phyloP scores from a whole-genome alignment of 2,329 filamentous ascomycete genomes.

The Hypoxylon sp. region DNA sequence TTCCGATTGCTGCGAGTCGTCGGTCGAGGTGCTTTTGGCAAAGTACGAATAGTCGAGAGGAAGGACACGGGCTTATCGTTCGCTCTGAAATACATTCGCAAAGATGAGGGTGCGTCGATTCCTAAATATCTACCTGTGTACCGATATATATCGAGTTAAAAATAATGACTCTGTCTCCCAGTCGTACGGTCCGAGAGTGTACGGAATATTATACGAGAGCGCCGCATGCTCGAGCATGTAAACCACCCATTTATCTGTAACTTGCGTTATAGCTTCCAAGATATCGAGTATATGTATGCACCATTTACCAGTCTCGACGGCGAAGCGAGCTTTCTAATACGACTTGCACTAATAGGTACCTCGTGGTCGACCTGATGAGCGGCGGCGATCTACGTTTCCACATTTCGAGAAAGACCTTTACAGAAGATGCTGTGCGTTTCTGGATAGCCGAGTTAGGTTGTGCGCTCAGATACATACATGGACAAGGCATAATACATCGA shows the following conservation, averaged over 20 bases:
- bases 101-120: conserved; percentile 86
- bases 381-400: conserved; percentile 97
- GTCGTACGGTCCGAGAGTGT: conserved; percentile 98
- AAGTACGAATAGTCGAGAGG: conserved; percentile 97
- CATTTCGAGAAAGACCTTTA: conserved; percentile 97
- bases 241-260: conserved; percentile 99
- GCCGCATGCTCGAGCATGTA: conserved; percentile 97
- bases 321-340: conserved; percentile 40
- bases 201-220: conserved; percentile 96
- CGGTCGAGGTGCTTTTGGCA: conserved; percentile 97
- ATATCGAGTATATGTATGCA: conserved; percentile 96
- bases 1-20: conserved; percentile 96
- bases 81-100: conserved; percentile 97
- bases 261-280: conserved; percentile 98
- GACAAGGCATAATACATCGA: conserved; percentile 89
- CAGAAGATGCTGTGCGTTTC: conserved; percentile 95
- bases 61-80: conserved; percentile 96
- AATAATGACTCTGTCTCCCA: conserved; percentile 59
- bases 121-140: neutral
- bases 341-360: conserved; percentile 80
- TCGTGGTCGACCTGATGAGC: conserved; percentile 98
- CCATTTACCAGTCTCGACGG: conserved; percentile 9
- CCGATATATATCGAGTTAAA: conserved; percentile 3
- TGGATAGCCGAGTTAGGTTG: conserved; percentile 97
- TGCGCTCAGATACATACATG: conserved; percentile 88